phyloP scores from a whole-genome alignment of 768 basidiomycete species.

The Amanita fuliginea region DNA sequence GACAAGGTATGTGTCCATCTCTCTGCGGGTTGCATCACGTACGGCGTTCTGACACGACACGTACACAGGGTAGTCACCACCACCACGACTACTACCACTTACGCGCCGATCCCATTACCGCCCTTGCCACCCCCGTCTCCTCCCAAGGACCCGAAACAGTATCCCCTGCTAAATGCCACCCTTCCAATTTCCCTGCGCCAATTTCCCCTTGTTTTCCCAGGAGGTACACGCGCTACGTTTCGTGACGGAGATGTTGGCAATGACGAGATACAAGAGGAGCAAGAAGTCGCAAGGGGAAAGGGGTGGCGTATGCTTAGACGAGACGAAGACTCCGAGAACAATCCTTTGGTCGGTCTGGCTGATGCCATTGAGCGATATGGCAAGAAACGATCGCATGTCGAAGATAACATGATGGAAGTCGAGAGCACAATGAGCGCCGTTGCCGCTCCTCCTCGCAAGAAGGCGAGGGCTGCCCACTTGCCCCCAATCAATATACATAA shows the following conservation, averaged over 20 bases:
- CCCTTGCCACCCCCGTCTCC: constrained; percentile 57
- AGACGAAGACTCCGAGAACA: constrained; percentile 42
- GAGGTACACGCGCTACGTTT: constrained; percentile 72
- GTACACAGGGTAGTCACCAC: constrained; percentile 70
- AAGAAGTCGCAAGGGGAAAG: constrained; percentile 48
- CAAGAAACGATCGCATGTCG: constrained; percentile 69
- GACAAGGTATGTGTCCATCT: constrained; percentile 50
- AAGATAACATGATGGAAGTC: constrained; percentile 40
- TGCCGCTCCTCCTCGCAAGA: constrained; percentile 64
- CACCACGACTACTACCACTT: constrained; percentile 84
- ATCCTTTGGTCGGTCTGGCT: constrained; percentile 48
- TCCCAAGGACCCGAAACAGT: constrained; percentile 70
- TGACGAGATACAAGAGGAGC: constrained; percentile 62
- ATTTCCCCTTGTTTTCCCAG: constrained; percentile 74
- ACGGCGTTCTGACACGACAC: constrained; percentile 14
- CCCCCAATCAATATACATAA: constrained; percentile 56
- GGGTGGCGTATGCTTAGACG: constrained; percentile 72
- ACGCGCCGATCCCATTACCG: constrained; percentile 80
- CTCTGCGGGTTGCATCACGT: neutral
- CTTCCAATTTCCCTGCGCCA: constrained; percentile 64
- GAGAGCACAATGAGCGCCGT: constrained; percentile 30
- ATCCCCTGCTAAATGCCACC: constrained; percentile 65
- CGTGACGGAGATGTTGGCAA: constrained; percentile 56
- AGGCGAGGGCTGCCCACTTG: constrained; percentile 50
- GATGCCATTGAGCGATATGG: constrained; percentile 84